Base-by-base conservation (phyloP, 2,329 filamentous ascomycete species). In the Beauveria sp. region DNA sequence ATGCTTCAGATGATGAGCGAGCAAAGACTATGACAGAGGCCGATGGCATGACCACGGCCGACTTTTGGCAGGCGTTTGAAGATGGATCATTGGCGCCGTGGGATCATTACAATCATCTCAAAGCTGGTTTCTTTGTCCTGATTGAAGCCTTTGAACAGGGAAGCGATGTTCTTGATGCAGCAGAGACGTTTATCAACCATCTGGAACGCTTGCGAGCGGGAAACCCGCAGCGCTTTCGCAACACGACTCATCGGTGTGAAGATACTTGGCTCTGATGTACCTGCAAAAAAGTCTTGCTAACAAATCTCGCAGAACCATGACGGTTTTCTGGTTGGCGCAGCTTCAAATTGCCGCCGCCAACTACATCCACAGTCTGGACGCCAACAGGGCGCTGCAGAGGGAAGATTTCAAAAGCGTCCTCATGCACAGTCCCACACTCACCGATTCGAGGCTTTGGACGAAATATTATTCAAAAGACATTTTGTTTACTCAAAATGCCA, bases 321-420 rank as follows among this genome's bases (percentile, higher is more conserved):
- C 73, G 0, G 63, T 70, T 3, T 75, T 75, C 52, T 75, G 73
- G 69, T 66, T 75, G 3, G 65, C 72, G 22, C 70, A 72, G n/a
- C 69, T 75, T 0, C 70, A 72, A 18, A 57, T 70, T 3, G 69
- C 73, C 1, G 66, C 72, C 8, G 61, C 70, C 1, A 64, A 65
- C 12, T 70, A 69, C 54, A 67, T 69, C 48, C 54, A 66, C 3
- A 53, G 63, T 8, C 64, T 1, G 24, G 55, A 14, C 31, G 60
- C 2, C 28, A 40, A 1, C 56, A 63, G 46, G 31, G 45, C 1
- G 65, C 66, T 69, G 2, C 22, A 61, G 0, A 63, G 52, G 1
- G 55, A 62, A 5, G 66, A 64, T 26, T 74, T 73, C 14, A 65
- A 65, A 3, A 38, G 65, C 0, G 66, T 74, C 1, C 57, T 72